A percentile compares a stretch with the other conserved stretches of the same genome.
These are phyloP conservation scores for Tetrapisispora phaffii DNA, from an alignment of 805 yeast genomes.

Conservation along the genomic window DNA sequence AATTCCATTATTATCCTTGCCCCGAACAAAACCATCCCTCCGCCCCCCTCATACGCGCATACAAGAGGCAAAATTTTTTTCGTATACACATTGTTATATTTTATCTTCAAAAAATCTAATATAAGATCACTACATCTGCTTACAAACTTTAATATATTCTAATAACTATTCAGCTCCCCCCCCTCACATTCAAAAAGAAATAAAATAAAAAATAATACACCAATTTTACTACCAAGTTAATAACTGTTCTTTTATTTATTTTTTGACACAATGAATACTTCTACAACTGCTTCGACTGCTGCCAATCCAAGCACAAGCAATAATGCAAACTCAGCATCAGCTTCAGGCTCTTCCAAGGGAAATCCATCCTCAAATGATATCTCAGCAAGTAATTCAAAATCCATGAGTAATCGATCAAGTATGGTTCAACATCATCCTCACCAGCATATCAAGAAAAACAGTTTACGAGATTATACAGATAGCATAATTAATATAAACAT, in stretches of 20 bases:
- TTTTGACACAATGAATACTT: neutral
- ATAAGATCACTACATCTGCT: no score
- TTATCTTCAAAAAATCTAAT: no score
- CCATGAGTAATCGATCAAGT: neutral
- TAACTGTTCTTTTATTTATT: no score
- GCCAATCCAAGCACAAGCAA: constrained; percentile 1
- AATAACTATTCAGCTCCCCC: no score
- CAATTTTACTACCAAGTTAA: no score
- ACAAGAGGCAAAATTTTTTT: no score
- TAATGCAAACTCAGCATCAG: neutral
- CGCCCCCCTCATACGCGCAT: no score
- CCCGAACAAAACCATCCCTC: no score
- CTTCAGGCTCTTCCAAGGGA: neutral
- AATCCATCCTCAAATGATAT: neutral
- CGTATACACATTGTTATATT: no score
- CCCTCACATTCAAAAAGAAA: no score
- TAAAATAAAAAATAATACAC: no score
- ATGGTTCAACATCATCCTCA: neutral
- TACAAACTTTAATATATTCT: neutral
- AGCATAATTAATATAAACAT: neutral
- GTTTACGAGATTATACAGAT: constrained; percentile 9
- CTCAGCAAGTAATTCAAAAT: neutral
- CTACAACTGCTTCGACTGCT: constrained; percentile 4
- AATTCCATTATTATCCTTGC: no score
- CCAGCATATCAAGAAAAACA: neutral